Evolutionary conservation across 23 red algal genomes (phyloP), one percentile per base, ranked within the genome.

Genomic region (Agarophyton chilense): DNA sequence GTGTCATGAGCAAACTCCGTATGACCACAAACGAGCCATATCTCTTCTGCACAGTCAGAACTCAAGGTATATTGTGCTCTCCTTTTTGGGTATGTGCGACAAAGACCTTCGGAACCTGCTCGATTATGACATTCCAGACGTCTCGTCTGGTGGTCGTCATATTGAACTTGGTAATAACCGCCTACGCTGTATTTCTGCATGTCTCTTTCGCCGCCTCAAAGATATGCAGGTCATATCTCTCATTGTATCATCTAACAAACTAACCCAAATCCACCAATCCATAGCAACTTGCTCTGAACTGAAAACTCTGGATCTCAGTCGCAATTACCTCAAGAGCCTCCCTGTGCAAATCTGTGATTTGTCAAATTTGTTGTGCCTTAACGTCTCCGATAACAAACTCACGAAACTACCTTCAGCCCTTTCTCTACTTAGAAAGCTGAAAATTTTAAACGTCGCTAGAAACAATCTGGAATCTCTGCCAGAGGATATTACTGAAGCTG

Each of bases 381-480:
- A 71, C 33, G 35, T 84, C 33, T 67, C 55, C 45, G 26, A 65
- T 45, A 84, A 84, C 61, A 52, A 45, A 39, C 57, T 84, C 61
- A 49, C 54, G 40, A 51, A 84, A 60, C 55, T 66, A 5, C 78
- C 78, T 18, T 35, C 34, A 11, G 14, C 44, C 22, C 29, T 84
- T 24, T 29, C 24, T 42, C 18, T 64, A 49, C 61, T 84, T 34
- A 65, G 61, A 29, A 70, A 65, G 45, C 61, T 84, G 57, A 49
- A 70, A 60, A 65, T 67, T 70, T 66, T 84, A 39, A 63, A 71
- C 43, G 55, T 84, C 38, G 31, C 56, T 39, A 44, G 45, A 65
- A 84, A 84, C 44, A 67, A 70, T 34, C 60, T 84, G 31, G 61
- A 70, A 29, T 43, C 32, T 32, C 51, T 84, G 29, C 80, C 80